Conservation (phyloP, 2,329 filamentous ascomycete genomes). For the Aspergillus viridinutans region DNA sequence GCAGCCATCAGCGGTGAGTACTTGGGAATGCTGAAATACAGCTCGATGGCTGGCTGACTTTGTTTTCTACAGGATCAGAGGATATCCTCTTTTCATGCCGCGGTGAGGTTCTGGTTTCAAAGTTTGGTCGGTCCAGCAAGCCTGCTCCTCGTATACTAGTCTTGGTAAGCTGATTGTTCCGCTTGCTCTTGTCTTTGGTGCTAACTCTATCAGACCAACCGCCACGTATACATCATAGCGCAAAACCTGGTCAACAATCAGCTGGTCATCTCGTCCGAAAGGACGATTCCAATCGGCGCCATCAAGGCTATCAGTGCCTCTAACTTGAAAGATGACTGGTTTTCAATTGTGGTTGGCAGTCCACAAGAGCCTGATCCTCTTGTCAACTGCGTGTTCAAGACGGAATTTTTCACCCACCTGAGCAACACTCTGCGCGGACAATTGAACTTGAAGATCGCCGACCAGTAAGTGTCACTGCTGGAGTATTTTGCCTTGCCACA, state of each 20-base stretch:
- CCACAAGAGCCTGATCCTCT: conserved; percentile 91
- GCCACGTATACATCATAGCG: conserved; percentile 82
- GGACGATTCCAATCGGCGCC: conserved; percentile 74
- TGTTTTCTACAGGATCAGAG: conserved; percentile 48
- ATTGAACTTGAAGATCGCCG: conserved; percentile 76
- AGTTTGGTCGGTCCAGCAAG: conserved; percentile 95
- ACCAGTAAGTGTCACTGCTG: conserved; percentile 46
- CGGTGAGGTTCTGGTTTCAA: conserved; percentile 83
- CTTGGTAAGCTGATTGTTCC: conserved; percentile 45
- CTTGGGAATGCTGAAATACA: not conserved
- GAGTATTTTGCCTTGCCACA: not conserved
- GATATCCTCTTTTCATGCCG: conserved; percentile 83
- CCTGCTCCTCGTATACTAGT: conserved; percentile 79
- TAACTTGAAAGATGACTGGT: conserved; percentile 89
- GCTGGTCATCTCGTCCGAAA: conserved; percentile 74
- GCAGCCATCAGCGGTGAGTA: conserved; percentile 63
- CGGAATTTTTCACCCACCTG: conserved; percentile 93
- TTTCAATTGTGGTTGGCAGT: conserved; percentile 84
- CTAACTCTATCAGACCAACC: conserved; percentile 56
- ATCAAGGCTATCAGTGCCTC: conserved; percentile 86
- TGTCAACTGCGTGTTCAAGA: conserved; percentile 90
- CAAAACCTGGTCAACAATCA: conserved; percentile 80
- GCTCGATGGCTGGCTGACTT: not conserved
- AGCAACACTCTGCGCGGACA: conserved; percentile 72
- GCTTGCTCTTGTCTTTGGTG: not conserved